These are phyloP conservation scores for Pharus latifolius DNA, from an alignment of 176 grass and related monocot genomes.

Conservation along the genomic window DNA sequence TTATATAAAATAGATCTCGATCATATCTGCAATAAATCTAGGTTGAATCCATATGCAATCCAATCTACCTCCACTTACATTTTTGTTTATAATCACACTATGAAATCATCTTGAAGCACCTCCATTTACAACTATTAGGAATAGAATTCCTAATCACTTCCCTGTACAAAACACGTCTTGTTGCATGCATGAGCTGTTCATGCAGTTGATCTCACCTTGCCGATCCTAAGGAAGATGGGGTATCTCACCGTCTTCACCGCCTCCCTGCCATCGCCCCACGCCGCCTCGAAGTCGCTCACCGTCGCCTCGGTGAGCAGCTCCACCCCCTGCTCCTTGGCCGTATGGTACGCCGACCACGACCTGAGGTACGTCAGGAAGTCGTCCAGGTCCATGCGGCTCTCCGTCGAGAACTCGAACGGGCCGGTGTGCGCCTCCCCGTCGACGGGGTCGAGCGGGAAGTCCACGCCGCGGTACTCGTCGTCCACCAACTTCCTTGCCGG, in stretches of 20 bases:
- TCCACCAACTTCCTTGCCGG: constrained; percentile 45
- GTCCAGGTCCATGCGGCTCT: constrained; percentile 42
- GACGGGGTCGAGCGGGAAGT: constrained; percentile 67
- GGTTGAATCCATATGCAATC: too few relatives aligned
- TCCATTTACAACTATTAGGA: too few relatives aligned
- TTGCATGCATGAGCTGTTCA: too few relatives aligned
- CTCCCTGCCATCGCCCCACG: constrained; percentile 41
- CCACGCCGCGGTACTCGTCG: constrained; percentile 49
- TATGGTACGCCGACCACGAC: constrained; percentile 92
- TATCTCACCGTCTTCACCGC: constrained; percentile 46
- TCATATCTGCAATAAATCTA: too few relatives aligned
- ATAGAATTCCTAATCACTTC: too few relatives aligned
- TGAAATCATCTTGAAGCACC: too few relatives aligned
- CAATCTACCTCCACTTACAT: too few relatives aligned
- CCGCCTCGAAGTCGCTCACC: constrained; percentile 25
- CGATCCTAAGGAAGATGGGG: constrained; percentile 81
- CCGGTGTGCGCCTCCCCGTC: constrained; percentile 41
- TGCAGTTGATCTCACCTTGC: constrained; percentile 23
- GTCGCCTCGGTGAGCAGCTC: constrained; percentile 51
- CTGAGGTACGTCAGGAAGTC: constrained; percentile 61
- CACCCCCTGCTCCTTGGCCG: constrained; percentile 54
- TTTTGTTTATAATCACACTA: too few relatives aligned
- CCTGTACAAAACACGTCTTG: too few relatives aligned
- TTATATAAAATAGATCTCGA: too few relatives aligned
- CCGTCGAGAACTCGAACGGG: constrained; percentile 59